These are phyloP conservation scores for Mycosphaerelloides madeirae DNA, from an alignment of 2,329 filamentous ascomycete genomes.

Conservation along the genomic window DNA sequence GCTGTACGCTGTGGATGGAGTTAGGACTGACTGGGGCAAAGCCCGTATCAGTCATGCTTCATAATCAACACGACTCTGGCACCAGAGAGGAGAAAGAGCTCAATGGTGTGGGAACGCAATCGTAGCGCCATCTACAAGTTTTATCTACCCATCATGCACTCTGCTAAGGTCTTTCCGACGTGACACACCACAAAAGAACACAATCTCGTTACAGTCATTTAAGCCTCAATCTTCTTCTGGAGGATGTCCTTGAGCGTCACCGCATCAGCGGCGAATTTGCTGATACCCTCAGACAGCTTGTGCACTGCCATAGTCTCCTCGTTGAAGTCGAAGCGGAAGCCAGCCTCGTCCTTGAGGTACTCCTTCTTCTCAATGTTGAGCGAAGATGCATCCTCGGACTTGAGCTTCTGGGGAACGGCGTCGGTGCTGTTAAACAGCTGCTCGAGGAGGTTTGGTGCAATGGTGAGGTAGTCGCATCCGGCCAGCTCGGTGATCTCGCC, in stretches of 20 bases:
- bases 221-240: slow-evolving; percentile 67
- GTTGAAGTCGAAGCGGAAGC: slow-evolving; percentile 99
- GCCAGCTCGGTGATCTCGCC: slow-evolving; percentile 98
- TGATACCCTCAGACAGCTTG: slow-evolving; percentile 99
- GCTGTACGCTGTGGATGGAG: too few species aligned
- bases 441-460: slow-evolving; percentile 92
- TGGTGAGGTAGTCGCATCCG: slow-evolving; percentile 98
- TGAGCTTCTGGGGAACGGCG: slow-evolving; percentile 86
- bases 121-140: not conserved
- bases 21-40: too few species aligned
- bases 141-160: slow-evolving; percentile 4
- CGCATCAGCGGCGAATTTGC: slow-evolving; percentile 96
- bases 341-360: slow-evolving; percentile 84
- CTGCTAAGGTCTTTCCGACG: slow-evolving; percentile 5
- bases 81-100: too few species aligned
- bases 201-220: slow-evolving; percentile 5
- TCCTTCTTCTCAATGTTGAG: slow-evolving; percentile 81
- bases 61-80: too few species aligned
- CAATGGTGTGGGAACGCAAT: too few species aligned
- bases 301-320: slow-evolving; percentile 99
- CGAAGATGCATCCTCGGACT: slow-evolving; percentile 58
- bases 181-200: slow-evolving; percentile 4
- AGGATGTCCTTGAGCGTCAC: slow-evolving; percentile 89
- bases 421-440: slow-evolving; percentile 81
- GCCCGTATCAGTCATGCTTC: too few species aligned